Evolutionary conservation across 768 basidiomycete species (phyloP).

Genomic region (Boletellus sp.): DNA sequence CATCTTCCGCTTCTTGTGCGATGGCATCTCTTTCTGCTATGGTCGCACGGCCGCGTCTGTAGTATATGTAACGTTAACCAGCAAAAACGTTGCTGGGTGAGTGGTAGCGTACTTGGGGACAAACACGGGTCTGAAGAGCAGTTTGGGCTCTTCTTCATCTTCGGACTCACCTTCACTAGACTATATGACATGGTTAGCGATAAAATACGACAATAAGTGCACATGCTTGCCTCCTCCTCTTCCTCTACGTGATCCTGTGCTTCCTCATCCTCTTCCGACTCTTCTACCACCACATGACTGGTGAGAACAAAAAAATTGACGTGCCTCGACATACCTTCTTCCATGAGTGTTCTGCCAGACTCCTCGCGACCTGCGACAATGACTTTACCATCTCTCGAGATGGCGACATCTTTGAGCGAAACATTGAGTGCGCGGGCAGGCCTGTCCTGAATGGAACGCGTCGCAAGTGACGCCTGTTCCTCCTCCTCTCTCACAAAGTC

Average conservation of each 20-base stretch:
- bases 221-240: conserved; percentile 38
- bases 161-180: conserved; percentile 88
- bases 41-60: conserved; percentile 72
- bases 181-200: conserved; percentile 35
- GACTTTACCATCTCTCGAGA: conserved; percentile 77
- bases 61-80: conserved; percentile 6
- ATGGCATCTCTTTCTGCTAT: conserved; percentile 66
- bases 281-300: conserved; percentile 8
- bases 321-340: conserved; percentile 41
- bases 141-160: conserved; percentile 69
- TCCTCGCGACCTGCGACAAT: conserved; percentile 76
- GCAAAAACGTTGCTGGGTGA: not conserved
- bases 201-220: conserved; percentile 2
- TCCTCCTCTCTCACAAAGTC: conserved; percentile 47
- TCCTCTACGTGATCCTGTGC: conserved; percentile 38
- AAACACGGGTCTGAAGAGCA: conserved; percentile 88
- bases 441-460: conserved; percentile 34
- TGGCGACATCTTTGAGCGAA: conserved; percentile 72
- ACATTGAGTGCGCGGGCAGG: conserved; percentile 62
- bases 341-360: conserved; percentile 67
- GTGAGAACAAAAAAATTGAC: conserved; percentile 10
- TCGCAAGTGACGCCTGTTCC: conserved; percentile 42
- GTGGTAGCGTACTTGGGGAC: conserved; percentile 74
- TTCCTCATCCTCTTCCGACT: conserved; percentile 42
- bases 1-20: conserved; percentile 73